These are phyloP conservation scores for Ophiocordyceps australis DNA, from an alignment of 2,329 filamentous ascomycete genomes.

Conservation along the genomic window DNA sequence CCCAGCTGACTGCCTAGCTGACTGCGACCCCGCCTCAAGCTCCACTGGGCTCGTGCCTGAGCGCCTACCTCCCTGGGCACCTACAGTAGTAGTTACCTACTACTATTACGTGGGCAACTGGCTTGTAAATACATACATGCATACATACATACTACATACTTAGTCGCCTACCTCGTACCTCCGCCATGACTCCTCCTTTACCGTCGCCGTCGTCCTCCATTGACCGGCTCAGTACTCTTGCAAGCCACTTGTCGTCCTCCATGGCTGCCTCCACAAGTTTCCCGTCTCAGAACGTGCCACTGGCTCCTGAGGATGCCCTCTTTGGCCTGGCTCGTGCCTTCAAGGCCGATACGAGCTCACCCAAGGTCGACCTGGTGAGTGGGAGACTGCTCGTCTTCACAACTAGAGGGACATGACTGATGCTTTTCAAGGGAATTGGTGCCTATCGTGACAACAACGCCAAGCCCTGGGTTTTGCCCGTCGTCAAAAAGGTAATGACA, in stretches of 20 bases:
- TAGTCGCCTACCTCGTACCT: conserved; percentile 1
- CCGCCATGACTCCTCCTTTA: conserved; percentile 6
- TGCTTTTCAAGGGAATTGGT: conserved; percentile 47
- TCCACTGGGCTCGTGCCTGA: too few species aligned
- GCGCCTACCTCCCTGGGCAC: too few species aligned
- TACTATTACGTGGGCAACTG: too few species aligned
- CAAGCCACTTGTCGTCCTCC: conserved; percentile 50
- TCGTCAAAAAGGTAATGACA: conserved; percentile 71
- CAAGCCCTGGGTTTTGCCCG: conserved; percentile 92
- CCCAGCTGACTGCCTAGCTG: too few species aligned
- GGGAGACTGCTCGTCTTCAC: not conserved
- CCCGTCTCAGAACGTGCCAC: conserved; percentile 58
- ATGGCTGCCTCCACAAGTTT: conserved; percentile 43
- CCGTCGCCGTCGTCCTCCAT: conserved; percentile 25
- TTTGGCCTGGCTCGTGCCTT: conserved; percentile 86
- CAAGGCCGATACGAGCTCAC: conserved; percentile 53
- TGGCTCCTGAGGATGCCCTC: conserved; percentile 86
- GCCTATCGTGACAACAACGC: conserved; percentile 90
- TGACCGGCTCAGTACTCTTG: conserved; percentile 40
- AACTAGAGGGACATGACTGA: not conserved
- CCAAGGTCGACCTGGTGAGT: conserved; percentile 84
- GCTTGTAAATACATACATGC: too few species aligned
- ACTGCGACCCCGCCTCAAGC: too few species aligned
- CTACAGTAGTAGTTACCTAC: too few species aligned
- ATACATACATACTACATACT: not conserved